Evolutionary conservation across 768 basidiomycete genomes (phyloP), one percentile per base, ranked within the genome.

Genomic region (Hygrocybe punicea): DNA sequence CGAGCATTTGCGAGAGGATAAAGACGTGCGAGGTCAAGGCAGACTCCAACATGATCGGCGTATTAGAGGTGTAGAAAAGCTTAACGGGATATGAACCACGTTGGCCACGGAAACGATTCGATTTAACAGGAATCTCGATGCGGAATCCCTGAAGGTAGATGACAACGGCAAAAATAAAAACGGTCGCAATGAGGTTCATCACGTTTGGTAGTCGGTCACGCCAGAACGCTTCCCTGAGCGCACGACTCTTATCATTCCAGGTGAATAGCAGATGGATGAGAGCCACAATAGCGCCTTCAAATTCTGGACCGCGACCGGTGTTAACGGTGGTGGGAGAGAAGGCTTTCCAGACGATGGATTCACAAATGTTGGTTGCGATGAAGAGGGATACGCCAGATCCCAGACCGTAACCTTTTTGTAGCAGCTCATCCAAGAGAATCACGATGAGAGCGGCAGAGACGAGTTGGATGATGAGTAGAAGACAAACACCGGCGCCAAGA

Each of bases 341-440:
- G 1, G 96, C 97, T 69, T 99, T 99, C 96, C 96, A 99, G 69
- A 98, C 86, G 77, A 99, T 98, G 60, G 89, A 92, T 73, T 99
- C 97, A 74, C 96, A 98, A 65, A 99, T 98, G 81, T 98, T 99
- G 78, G 97, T 98, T 4, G 96, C 97, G 65, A 98, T 97, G 83
- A 98, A 98, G 57, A 98, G 87, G 57, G 94, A 95, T 74, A 99
- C 98, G 61, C 97, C 97, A 4, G 93, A 95, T 57, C 97, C 97
- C 60, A 98, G 91, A 69, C 97, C 96, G 72, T 99, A 98, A 42
- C 96, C 97, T 71, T 98, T 98, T 67, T 98, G 96, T 62, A 99
- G 90, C 60, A 99, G 91, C 73, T 98, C 95, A 69, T 98, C 96
- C 63, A 99, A 91, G 63, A 98, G 86, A 65, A 98, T 93, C 72